Evolutionary conservation across 2,329 filamentous ascomycete species (phyloP).

Genomic region (Coniochaeta sp.): DNA sequence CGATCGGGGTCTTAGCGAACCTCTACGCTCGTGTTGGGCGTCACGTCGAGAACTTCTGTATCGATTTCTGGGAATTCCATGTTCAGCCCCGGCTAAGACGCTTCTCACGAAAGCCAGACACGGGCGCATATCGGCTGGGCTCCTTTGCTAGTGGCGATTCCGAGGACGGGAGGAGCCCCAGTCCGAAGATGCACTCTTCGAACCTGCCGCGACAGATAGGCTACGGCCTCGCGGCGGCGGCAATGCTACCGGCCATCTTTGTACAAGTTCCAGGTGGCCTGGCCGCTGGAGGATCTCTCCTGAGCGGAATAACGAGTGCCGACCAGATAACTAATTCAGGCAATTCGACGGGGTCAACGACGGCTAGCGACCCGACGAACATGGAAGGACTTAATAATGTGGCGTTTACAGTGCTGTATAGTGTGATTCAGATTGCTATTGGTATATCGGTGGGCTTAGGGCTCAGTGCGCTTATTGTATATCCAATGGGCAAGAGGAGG

Average conservation of each 20-base stretch:
- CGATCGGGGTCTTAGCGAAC: constrained; percentile 71
- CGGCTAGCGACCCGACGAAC: constrained; percentile 9
- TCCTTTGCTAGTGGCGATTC: not conserved
- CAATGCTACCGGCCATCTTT: constrained; percentile 83
- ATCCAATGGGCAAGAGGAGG: constrained; percentile 49
- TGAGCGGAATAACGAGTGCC: constrained; percentile 49
- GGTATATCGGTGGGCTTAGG: constrained; percentile 55
- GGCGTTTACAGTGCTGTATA: constrained; percentile 46
- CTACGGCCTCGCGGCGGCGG: constrained; percentile 71
- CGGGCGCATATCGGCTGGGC: constrained; percentile 6
- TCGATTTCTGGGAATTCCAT: constrained; percentile 45
- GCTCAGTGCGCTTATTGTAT: constrained; percentile 46
- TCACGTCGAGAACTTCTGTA: constrained; percentile 45
- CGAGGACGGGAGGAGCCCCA: not conserved
- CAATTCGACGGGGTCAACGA: constrained; percentile 17
- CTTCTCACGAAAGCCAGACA: constrained; percentile 17
- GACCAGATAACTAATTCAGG: constrained; percentile 39
- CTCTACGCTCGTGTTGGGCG: constrained; percentile 64
- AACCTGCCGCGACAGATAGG: constrained; percentile 38
- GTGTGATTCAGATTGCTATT: constrained; percentile 54
- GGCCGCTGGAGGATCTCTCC: constrained; percentile 50
- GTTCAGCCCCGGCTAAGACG: constrained; percentile 31
- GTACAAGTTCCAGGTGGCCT: constrained; percentile 57
- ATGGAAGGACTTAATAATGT: constrained; percentile 29
- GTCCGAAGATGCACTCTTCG: constrained; percentile 12